Evolutionary conservation across 352 stramenopile genomes (phyloP).

Genomic region (Phytophthora hibernalis): DNA sequence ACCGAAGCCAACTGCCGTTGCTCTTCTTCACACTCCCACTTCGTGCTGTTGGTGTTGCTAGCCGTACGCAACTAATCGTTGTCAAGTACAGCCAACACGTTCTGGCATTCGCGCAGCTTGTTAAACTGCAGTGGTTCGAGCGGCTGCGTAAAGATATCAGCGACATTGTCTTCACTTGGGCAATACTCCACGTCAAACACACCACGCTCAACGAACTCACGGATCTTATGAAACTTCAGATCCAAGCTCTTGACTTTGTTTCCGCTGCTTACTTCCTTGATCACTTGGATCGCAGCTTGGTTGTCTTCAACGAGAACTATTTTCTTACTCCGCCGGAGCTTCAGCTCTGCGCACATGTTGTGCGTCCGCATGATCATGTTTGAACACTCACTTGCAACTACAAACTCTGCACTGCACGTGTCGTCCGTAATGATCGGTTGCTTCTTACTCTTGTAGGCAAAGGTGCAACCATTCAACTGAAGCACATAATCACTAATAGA

Average conservation of each 20-base stretch:
- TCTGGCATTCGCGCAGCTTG: background rate
- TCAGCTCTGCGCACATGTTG: conserved; percentile 19
- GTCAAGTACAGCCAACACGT: background rate
- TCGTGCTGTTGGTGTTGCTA: too few relatives aligned
- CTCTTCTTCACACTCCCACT: too few relatives aligned
- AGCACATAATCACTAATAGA: too few relatives aligned
- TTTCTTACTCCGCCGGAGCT: background rate
- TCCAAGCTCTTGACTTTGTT: conserved; percentile 12
- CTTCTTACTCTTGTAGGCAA: too few relatives aligned
- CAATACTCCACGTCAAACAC: conserved; percentile 12
- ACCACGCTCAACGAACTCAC: conserved; percentile 6
- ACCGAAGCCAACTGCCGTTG: too few relatives aligned
- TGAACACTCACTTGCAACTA: too few relatives aligned
- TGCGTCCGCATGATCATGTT: too few relatives aligned
- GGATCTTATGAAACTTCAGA: conserved; percentile 19
- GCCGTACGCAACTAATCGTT: background rate
- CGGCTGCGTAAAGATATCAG: conserved; percentile 8
- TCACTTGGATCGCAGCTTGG: conserved; percentile 14
- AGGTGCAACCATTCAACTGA: too few relatives aligned
- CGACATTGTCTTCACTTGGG: conserved; percentile 2
- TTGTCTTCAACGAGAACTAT: conserved; percentile 10
- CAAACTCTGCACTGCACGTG: too few relatives aligned
- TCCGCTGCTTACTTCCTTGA: background rate
- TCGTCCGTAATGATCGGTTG: too few relatives aligned
- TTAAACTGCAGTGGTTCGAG: conserved; percentile 10